A percentile compares a stretch with the other conserved stretches of the same genome.
Evolutionary conservation across 768 basidiomycete species (phyloP).

Genomic region (Termitomyces titanicus): DNA sequence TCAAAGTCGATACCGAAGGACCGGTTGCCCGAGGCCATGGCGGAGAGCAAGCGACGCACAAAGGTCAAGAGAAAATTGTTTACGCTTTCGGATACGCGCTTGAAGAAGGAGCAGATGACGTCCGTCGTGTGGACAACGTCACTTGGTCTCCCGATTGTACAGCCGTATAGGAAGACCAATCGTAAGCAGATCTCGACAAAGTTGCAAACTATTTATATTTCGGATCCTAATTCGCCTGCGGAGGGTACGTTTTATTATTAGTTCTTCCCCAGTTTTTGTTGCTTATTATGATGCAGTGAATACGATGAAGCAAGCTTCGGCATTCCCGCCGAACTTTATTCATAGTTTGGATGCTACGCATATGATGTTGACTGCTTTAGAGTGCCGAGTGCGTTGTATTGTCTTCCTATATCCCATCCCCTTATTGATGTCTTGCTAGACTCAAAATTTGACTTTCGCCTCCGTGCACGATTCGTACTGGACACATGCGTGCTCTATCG

Average conservation of each 20-base stretch:
- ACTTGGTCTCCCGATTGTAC: constrained; percentile 92
- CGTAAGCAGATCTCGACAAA: constrained; percentile 82
- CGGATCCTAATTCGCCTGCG: constrained; percentile 74
- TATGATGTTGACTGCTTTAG: constrained; percentile 95
- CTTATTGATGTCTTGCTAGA: constrained; percentile 34
- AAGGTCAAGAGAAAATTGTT: constrained; percentile 10
- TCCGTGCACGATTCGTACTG: constrained; percentile 99
- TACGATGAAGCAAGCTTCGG: constrained; percentile 83
- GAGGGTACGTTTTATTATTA: constrained; percentile 43
- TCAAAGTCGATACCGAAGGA: constrained; percentile 80
- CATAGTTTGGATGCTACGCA: constrained; percentile 98
- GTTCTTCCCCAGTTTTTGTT: not conserved
- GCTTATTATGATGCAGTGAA: constrained; percentile 48
- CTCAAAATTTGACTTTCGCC: constrained; percentile 77
- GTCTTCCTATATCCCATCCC: not conserved
- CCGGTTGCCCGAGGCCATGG: constrained; percentile 47
- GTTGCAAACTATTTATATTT: constrained; percentile 85
- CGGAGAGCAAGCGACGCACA: constrained; percentile 13
- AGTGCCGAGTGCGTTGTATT: constrained; percentile 63
- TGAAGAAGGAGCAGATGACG: constrained; percentile 91
- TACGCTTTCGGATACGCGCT: constrained; percentile 28
- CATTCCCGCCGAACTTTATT: constrained; percentile 99
- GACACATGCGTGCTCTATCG: constrained; percentile 89
- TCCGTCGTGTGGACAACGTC: constrained; percentile 96
- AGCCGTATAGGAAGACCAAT: constrained; percentile 86